Base-by-base conservation (phyloP, 2,329 filamentous ascomycete genomes). In the Didymella keratinophila region DNA sequence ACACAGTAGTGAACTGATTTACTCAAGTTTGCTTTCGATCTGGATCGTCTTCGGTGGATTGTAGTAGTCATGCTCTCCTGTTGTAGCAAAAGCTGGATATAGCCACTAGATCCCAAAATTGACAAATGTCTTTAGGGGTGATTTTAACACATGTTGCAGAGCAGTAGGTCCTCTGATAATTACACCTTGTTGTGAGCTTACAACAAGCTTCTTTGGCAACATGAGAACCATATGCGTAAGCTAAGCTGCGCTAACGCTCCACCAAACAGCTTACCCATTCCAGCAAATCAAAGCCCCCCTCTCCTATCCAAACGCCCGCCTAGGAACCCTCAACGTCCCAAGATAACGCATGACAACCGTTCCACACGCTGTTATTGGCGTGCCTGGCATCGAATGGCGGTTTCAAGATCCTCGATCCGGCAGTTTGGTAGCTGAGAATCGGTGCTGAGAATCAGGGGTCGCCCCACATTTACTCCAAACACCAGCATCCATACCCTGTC, bases 301-400 rank as follows among this genome's bases (percentile, higher is more conserved):
- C 10, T 23, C 32, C 45, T 44, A 28, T 12, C 28, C n/a, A 34
- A 3, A 49, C 25, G n/a, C 49, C 14, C 11, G 6, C 44, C 37
- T 28, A 27, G 39, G 56, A 42, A 47, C 23, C 45, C 25, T 36
- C 23, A 56, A 49, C 34, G 49, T 49, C 44, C 42, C 20, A 51
- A 56, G 48, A 48, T 52, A 32, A 52, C 37, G 48, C 52, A 60
- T 60, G 32, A 52, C 37, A 36, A 30, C 43, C 16, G 44, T 56
- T 56, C 48, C 58, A 42, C 52, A 39, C 23, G 18, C 52, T 43
- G 43, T 42, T 28, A 60, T 56, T 60, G 52, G 58, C 34, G 48
- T 56, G 30, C 28, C 52, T 52, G 48, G 48, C 43, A 14, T 39
- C 47, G 21, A n/a, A 52, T 56, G 43, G 58, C 47, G 18, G 58